Evolutionary conservation across 78 protist species (phyloP).

Genomic region (Speleostelium caveatum): DNA sequence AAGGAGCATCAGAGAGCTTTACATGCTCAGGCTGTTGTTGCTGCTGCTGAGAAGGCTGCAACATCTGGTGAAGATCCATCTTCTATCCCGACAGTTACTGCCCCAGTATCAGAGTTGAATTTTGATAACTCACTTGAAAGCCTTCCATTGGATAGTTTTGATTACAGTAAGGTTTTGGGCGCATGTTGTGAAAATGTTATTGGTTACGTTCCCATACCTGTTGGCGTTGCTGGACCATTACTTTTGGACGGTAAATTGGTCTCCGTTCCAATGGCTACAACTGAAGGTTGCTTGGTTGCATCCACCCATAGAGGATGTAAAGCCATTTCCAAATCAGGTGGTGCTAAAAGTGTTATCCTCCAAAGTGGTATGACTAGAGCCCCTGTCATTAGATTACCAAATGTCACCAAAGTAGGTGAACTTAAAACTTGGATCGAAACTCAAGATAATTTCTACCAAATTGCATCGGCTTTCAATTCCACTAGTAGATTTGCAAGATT

Average conservation of each 20-base stretch:
- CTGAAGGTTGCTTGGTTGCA: constrained; percentile 95
- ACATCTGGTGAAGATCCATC: constrained; percentile 80
- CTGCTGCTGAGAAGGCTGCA: constrained; percentile 72
- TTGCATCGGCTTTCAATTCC: constrained; percentile 71
- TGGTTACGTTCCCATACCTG: constrained; percentile 95
- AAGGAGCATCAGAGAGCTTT: constrained; percentile 62
- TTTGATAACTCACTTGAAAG: constrained; percentile 25
- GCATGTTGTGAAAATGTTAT: constrained; percentile 94
- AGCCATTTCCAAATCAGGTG: constrained; percentile 86
- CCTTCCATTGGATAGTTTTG: constrained; percentile 83
- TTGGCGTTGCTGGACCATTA: constrained; percentile 94
- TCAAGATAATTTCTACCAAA: constrained; percentile 33
- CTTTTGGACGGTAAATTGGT: constrained; percentile 77
- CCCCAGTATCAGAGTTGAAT: constrained; percentile 30
- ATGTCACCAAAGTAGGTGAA: constrained; percentile 52
- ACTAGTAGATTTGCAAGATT: constrained; percentile 88
- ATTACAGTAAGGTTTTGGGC: constrained; percentile 84
- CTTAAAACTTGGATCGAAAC: constrained; percentile 82
- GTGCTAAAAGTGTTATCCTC: constrained; percentile 60
- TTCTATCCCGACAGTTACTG: constrained; percentile 28
- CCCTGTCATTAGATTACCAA: constrained; percentile 85
- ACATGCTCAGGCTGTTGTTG: constrained; percentile 68
- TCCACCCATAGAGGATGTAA: constrained; percentile 89
- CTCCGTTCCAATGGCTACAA: constrained; percentile 95
- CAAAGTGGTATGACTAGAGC: constrained; percentile 94